Base-by-base conservation (phyloP, 306 rosid species). In the Begonia loranthoides region DNA sequence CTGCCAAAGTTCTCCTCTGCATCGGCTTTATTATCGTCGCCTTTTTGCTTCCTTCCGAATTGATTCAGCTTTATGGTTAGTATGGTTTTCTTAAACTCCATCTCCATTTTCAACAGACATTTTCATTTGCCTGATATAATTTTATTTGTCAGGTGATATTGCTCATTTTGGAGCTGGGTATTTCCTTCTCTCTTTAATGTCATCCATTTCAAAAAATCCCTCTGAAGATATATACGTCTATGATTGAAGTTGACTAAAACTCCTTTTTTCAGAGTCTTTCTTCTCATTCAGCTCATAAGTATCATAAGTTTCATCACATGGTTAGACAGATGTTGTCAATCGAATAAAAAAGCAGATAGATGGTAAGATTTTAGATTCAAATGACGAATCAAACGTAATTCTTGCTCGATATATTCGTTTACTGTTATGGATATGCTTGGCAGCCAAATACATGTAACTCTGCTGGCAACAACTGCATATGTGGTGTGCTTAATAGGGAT, bases 81-180 rank as follows among this genome's bases (percentile, higher is more conserved):
- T 74, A 43, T n/a, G 1, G 1, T 10, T 10, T 10, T 43, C 47
- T 10, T 12, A 43, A 41, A 43, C 2, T 10, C 13, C 13, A n/a
- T 10, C 15, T n/a, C 13, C 47, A 10, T 43, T 43, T 43, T 43
- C 3, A 10, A 10, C 15, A 4, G 15, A 10, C n/a, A 43, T 10
- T 43, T 9, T 43, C 47, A 43, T 43, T n/a, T n/a, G 6, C 4
- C 54, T 58, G 36, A 40, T 51, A 15, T 41, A 6, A 3, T 43
- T 43, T 44, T 40, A 56, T 59, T 69, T 60, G 56, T 64, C 88
- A 92, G 99, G 87, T 58, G 70, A 54, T 50, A 3, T 79, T 56
- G 94, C 99, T 38, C 96, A 86, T 71, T 86, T 92, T 69, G 99
- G 99, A 14, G 96, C 96, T 21, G 99, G 99, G 99, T 92, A 80